These are phyloP conservation scores for Platanus orientalis DNA, from an alignment of 164 flowering plant genomes.

Conservation along the genomic window DNA sequence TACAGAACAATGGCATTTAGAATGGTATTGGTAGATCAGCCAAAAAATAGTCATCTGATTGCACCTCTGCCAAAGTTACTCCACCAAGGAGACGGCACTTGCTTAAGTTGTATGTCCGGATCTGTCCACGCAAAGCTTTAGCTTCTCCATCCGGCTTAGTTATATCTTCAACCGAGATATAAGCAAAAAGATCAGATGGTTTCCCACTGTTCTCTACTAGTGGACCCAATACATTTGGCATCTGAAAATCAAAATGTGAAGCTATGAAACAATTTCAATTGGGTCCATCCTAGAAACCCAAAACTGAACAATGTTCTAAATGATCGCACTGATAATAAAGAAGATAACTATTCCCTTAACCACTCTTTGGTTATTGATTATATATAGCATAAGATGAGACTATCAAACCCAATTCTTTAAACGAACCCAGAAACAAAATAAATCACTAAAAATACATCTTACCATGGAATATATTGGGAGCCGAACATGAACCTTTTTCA, in stretches of 20 bases:
- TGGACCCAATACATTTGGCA: conserved; percentile 45
- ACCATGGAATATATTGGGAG: conserved; percentile 83
- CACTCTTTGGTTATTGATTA: too few species aligned
- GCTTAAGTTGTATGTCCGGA: conserved; percentile 64
- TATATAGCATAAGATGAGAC: too few species aligned
- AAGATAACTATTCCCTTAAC: too few species aligned
- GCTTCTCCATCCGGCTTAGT: conserved; percentile 16
- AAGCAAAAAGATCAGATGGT: conserved; percentile 48
- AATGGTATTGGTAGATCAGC: too few species aligned
- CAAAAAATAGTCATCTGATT: conserved; percentile 1
- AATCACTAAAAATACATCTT: conserved; percentile 7
- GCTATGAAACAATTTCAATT: not conserved
- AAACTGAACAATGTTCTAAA: too few species aligned
- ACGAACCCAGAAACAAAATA: not conserved
- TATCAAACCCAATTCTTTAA: not conserved
- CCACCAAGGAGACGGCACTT: conserved; percentile 48
- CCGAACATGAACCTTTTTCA: conserved; percentile 58
- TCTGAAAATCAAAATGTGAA: conserved; percentile 39
- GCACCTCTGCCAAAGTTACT: conserved; percentile 62
- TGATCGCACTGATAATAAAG: too few species aligned
- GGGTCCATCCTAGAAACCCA: not conserved
- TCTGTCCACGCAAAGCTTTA: conserved; percentile 34
- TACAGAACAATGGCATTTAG: too few species aligned
- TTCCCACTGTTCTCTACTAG: conserved; percentile 25
- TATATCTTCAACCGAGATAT: conserved; percentile 48